phyloP scores from a whole-genome alignment of 257 asterid genomes.

The Solanum paucissectum region DNA sequence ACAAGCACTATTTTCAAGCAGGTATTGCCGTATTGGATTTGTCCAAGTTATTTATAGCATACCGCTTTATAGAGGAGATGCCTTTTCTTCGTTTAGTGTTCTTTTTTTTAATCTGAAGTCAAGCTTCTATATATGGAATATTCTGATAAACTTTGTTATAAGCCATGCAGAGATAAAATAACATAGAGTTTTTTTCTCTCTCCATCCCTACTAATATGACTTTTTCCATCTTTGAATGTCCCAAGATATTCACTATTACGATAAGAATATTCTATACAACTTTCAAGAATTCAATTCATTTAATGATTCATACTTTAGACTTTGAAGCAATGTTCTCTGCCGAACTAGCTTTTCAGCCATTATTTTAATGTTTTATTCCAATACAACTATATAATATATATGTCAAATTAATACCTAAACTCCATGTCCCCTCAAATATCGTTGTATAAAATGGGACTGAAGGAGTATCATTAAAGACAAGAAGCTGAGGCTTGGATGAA shows the following conservation, averaged over 20 bases:
- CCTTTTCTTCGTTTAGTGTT: background rate
- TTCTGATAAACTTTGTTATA: background rate
- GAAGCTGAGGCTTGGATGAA: background rate
- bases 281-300: background rate
- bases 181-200: background rate
- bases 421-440: background rate
- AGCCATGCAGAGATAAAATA: background rate
- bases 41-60: background rate
- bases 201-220: background rate
- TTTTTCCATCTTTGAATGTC: background rate
- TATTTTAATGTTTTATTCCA: background rate
- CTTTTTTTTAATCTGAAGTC: background rate
- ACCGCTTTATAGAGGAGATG: background rate
- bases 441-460: background rate
- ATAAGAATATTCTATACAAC: background rate
- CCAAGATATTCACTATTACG: background rate
- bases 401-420: background rate
- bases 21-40: conserved; percentile 19
- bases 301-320: background rate
- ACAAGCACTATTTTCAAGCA: conserved; percentile 96
- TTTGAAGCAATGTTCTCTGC: background rate
- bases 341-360: background rate
- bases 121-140: background rate
- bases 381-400: background rate
- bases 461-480: background rate